phyloP scores from a whole-genome alignment of 768 basidiomycete species.

The Leccinum variicolor region DNA sequence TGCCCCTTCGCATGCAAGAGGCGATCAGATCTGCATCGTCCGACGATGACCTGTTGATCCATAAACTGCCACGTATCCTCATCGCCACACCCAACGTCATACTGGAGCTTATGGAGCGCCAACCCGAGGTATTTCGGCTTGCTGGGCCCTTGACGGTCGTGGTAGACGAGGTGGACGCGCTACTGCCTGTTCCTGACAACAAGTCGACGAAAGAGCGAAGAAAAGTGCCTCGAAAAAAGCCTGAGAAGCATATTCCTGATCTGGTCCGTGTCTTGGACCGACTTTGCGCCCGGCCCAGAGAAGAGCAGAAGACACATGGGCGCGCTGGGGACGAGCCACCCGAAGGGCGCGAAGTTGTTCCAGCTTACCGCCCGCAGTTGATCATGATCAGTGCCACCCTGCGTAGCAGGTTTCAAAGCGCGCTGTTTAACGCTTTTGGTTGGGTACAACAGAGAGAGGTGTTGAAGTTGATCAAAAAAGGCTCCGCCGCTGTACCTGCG shows the following conservation, averaged over 20 bases:
- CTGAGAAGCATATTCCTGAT: conserved; percentile 52
- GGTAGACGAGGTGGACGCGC: conserved; percentile 75
- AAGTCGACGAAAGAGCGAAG: conserved; percentile 36
- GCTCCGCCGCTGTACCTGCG: conserved; percentile 24
- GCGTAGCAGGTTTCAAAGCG: conserved; percentile 38
- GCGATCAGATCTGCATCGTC: conserved; percentile 24
- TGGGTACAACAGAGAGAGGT: conserved; percentile 52
- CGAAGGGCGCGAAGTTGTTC: conserved; percentile 4
- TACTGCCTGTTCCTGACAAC: conserved; percentile 49
- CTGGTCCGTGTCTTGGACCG: conserved; percentile 58
- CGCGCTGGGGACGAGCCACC: conserved; percentile 5
- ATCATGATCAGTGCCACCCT: conserved; percentile 73
- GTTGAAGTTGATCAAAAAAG: conserved; percentile 22
- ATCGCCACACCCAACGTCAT: conserved; percentile 72
- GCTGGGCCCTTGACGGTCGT: conserved; percentile 52
- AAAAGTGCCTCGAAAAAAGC: conserved; percentile 38
- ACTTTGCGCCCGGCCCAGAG: conserved; percentile 43
- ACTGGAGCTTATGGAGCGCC: conserved; percentile 48
- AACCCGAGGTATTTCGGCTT: conserved; percentile 44
- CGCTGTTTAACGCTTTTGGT: conserved; percentile 50
- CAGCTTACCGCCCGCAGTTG: conserved; percentile 48
- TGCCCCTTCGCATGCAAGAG: conserved; percentile 27
- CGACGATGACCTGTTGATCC: conserved; percentile 37
- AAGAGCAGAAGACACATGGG: not conserved
- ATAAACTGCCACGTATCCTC: conserved; percentile 59